Conservation (phyloP, 1,139 yeast species). For the Spathaspora jeffriesii region DNA sequence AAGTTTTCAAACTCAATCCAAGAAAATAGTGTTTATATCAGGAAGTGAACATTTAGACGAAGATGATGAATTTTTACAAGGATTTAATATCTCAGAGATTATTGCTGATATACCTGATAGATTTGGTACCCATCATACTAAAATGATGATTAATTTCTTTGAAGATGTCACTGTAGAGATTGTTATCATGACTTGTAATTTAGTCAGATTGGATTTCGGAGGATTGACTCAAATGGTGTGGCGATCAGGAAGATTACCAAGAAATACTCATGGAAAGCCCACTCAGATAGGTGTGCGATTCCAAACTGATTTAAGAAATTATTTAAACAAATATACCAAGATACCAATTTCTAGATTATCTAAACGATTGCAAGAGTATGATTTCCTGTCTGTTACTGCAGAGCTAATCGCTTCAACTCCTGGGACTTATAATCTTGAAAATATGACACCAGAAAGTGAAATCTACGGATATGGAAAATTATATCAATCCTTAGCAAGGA, state of each 20-base stretch:
- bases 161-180: conserved; percentile 44
- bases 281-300: conserved; percentile 17
- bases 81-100: conserved; percentile 29
- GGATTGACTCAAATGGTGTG: conserved; percentile 67
- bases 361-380: conserved; percentile 26
- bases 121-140: conserved; percentile 63
- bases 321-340: conserved; percentile 43
- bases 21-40: conserved; percentile 31
- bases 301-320: conserved; percentile 39
- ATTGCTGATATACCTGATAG: conserved; percentile 31
- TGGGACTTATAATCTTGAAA: conserved; percentile 26
- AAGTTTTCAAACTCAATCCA: conserved; percentile 16
- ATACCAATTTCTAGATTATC: conserved; percentile 27
- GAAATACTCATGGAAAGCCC: conserved; percentile 12
- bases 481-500: conserved; percentile 37
- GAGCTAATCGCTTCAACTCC: conserved; percentile 64
- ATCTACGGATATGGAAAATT: conserved; percentile 55
- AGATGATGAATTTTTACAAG: conserved; percentile 10
- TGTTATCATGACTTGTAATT: conserved; percentile 61
- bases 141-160: conserved; percentile 61
- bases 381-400: conserved; percentile 49
- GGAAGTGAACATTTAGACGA: conserved; percentile 23
- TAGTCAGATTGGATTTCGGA: conserved; percentile 53
- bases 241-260: conserved; percentile 55
- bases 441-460: conserved; percentile 19